Evolutionary conservation across 192 early-diverging fungal genomes (phyloP).

Genomic region (Coemansia sp.): DNA sequence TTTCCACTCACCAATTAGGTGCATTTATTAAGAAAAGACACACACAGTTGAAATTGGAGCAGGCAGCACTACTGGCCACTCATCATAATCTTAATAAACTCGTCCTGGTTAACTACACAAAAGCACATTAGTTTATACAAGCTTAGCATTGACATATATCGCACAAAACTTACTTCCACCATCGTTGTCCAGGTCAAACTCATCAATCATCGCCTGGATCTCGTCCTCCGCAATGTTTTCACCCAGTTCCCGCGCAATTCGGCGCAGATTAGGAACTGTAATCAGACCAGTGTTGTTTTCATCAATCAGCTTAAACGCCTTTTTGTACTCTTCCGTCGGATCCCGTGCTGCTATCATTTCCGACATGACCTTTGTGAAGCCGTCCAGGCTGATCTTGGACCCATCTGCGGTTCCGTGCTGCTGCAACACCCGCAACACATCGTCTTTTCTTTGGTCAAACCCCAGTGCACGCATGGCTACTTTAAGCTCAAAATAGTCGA

Average conservation of each 20-base stretch:
- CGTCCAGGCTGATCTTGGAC: slow-evolving; percentile 62
- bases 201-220: slow-evolving; percentile 83
- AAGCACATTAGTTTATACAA: background rate
- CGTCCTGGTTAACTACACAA: slow-evolving; percentile 72
- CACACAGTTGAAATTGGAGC: background rate
- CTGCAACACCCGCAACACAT: slow-evolving; percentile 68
- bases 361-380: slow-evolving; percentile 68
- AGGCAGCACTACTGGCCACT: slow-evolving; percentile 34
- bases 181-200: slow-evolving; percentile 83
- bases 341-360: slow-evolving; percentile 69
- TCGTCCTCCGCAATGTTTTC: slow-evolving; percentile 79
- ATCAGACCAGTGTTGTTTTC: slow-evolving; percentile 67
- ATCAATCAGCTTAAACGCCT: slow-evolving; percentile 80
- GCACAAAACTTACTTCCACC: slow-evolving; percentile 65
- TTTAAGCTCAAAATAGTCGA: slow-evolving; percentile 85
- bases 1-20: background rate
- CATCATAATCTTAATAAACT: slow-evolving; percentile 81
- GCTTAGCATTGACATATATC: background rate
- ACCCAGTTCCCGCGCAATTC: slow-evolving; percentile 78
- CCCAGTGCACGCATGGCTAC: slow-evolving; percentile 82
- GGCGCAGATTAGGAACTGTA: slow-evolving; percentile 61
- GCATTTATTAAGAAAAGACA: background rate
- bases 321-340: slow-evolving; percentile 78
- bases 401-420: slow-evolving; percentile 58
- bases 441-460: slow-evolving; percentile 80